Percentiles rank a stretch among this genome's conserved stretches.
Conservation (phyloP, 208 protist genomes). For the Wallacemonas sp. region DNA sequence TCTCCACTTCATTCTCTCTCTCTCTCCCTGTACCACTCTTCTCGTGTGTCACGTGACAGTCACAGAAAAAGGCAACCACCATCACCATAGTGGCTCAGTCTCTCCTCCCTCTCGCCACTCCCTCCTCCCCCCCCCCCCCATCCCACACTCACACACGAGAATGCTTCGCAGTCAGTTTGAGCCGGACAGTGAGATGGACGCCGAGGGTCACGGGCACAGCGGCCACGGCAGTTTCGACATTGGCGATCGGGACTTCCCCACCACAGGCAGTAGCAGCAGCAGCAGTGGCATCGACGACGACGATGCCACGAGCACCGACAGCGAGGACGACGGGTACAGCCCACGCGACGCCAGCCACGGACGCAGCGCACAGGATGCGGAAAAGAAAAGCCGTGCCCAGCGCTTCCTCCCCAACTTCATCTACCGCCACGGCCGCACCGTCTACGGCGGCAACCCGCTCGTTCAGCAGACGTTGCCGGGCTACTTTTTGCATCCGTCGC, state of each 20-base stretch:
- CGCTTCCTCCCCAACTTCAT: constrained; percentile 34
- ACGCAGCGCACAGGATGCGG: neutral
- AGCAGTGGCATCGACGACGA: neutral
- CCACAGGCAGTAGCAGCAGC: neutral
- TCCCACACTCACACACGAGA: neutral
- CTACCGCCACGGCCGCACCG: constrained; percentile 59
- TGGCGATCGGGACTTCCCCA: too few relatives aligned
- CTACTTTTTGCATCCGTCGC: constrained; percentile 55
- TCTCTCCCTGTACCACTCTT: too few relatives aligned
- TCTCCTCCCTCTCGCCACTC: constrained; percentile 7
- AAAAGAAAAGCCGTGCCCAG: neutral
- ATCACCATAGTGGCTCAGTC: neutral
- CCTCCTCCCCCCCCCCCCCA: neutral
- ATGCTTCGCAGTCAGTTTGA: constrained; percentile 11
- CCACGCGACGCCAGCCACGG: neutral
- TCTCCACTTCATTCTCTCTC: too few relatives aligned
- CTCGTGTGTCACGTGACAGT: too few relatives aligned
- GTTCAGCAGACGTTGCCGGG: constrained; percentile 77
- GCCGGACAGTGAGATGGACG: constrained; percentile 1
- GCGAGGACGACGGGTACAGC: neutral
- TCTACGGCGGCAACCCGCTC: constrained; percentile 75
- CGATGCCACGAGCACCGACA: neutral
- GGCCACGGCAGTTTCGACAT: too few relatives aligned
- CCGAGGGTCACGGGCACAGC: neutral
- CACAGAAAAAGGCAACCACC: too few relatives aligned